Evolutionary conservation across 768 basidiomycete species (phyloP).

Genomic region (Trametes sanguinea): DNA sequence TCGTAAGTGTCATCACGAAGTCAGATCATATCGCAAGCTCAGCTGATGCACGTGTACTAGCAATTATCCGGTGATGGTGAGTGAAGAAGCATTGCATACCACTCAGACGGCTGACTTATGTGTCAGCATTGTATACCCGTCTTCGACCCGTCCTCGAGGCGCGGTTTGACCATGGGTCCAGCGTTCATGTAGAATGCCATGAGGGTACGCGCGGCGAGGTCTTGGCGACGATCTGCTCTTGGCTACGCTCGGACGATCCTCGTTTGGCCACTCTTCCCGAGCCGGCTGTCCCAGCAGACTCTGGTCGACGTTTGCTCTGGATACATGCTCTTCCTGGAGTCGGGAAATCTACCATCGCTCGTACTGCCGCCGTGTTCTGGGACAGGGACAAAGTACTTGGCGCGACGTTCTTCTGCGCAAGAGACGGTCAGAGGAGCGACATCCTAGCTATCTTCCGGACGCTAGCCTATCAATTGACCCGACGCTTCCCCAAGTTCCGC

Average conservation of each 20-base stretch:
- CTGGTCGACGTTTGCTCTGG: slow-evolving; percentile 9
- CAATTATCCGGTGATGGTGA: background rate
- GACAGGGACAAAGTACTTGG: slow-evolving; percentile 9
- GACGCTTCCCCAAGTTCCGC: background rate
- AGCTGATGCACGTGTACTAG: too few species aligned
- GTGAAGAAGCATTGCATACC: background rate
- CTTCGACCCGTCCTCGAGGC: background rate
- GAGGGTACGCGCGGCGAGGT: background rate
- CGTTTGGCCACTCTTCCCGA: background rate
- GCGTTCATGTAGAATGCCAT: background rate
- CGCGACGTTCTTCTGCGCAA: slow-evolving; percentile 22
- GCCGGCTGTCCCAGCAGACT: background rate
- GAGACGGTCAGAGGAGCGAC: slow-evolving; percentile 14
- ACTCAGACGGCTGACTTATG: background rate
- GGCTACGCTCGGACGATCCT: background rate
- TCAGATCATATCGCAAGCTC: too few species aligned
- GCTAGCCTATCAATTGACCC: slow-evolving; percentile 16
- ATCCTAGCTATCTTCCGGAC: slow-evolving; percentile 15
- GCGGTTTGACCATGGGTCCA: background rate
- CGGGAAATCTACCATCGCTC: slow-evolving; percentile 20
- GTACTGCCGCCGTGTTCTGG: slow-evolving; percentile 1
- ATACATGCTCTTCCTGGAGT: slow-evolving; percentile 17
- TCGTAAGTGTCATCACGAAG: background rate
- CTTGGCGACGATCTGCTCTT: background rate
- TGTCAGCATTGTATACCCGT: too few species aligned